These are phyloP conservation scores for Fusarium sterilihyphosum DNA, from an alignment of 2,329 filamentous ascomycete genomes.

Conservation along the genomic window DNA sequence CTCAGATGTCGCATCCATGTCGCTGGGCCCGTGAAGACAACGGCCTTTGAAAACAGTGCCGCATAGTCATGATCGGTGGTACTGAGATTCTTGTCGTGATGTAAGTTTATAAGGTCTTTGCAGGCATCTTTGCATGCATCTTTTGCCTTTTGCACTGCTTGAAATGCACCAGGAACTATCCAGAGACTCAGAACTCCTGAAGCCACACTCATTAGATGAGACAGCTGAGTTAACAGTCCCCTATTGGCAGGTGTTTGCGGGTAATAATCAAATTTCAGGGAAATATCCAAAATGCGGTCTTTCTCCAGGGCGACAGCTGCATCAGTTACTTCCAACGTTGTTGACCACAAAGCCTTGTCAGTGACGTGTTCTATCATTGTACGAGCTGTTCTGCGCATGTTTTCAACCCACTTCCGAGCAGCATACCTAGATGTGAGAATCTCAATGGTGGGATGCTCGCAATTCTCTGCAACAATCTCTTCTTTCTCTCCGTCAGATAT, in stretches of 20 bases:
- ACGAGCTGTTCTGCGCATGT: fast-evolving
- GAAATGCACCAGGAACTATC: fast-evolving
- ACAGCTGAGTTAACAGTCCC: not conserved
- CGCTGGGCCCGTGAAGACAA: not conserved
- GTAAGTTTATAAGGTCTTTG: fast-evolving
- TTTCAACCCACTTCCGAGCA: fast-evolving
- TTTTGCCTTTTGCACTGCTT: fast-evolving
- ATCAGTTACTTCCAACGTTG: not conserved
- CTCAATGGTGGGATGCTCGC: not conserved
- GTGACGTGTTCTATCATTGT: not conserved
- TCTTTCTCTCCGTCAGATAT: fast-evolving
- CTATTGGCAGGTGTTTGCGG: fast-evolving
- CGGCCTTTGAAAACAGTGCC: fast-evolving
- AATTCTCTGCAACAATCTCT: fast-evolving
- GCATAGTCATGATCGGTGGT: not conserved
- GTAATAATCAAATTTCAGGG: fast-evolving
- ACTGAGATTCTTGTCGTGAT: not conserved
- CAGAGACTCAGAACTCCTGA: not conserved
- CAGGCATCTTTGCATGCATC: too few species aligned
- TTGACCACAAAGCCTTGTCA: fast-evolving
- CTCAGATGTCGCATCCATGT: not conserved
- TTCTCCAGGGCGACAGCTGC: not conserved
- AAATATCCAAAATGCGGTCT: fast-evolving
- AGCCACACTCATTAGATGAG: not conserved
- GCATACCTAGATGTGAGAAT: fast-evolving